A percentile compares a stretch with the other conserved stretches of the same genome.
phyloP scores from a whole-genome alignment of 306 rosid species.

The Corylus heterophylla region DNA sequence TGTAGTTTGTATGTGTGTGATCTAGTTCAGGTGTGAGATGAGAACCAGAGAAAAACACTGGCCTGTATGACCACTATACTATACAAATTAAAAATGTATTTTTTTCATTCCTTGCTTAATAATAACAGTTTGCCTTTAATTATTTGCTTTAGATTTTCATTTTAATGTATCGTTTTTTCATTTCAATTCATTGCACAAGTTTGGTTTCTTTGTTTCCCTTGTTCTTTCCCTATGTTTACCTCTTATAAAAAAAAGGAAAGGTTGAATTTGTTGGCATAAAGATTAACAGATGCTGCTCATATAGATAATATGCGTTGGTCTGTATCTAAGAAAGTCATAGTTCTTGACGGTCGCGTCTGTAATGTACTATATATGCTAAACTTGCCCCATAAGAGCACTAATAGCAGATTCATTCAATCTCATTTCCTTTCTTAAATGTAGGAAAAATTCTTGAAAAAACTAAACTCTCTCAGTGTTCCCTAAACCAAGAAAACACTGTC shows the following conservation, averaged over 20 bases:
- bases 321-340: not conserved
- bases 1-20: slow-evolving; percentile 9
- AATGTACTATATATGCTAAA: no score
- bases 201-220: not conserved
- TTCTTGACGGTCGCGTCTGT: no score
- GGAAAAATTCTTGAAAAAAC: no score
- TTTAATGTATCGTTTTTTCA: not conserved
- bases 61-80: slow-evolving; percentile 29
- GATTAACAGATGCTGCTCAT: no score
- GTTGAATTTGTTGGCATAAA: not conserved
- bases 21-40: slow-evolving; percentile 34
- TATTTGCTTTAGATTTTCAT: not conserved
- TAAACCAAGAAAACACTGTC: no score
- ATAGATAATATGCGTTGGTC: no score
- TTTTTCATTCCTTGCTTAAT: not conserved
- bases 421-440: no score
- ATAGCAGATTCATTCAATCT: no score
- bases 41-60: slow-evolving; percentile 17
- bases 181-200: not conserved
- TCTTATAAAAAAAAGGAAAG: not conserved
- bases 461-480: no score
- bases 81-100: not conserved
- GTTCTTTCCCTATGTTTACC: not conserved
- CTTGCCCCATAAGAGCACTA: no score
- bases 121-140: not conserved